A percentile compares a stretch with the other conserved stretches of the same genome.
Evolutionary conservation across 2,329 filamentous ascomycete species (phyloP).

Genomic region (Davidsoniella eucalypti): DNA sequence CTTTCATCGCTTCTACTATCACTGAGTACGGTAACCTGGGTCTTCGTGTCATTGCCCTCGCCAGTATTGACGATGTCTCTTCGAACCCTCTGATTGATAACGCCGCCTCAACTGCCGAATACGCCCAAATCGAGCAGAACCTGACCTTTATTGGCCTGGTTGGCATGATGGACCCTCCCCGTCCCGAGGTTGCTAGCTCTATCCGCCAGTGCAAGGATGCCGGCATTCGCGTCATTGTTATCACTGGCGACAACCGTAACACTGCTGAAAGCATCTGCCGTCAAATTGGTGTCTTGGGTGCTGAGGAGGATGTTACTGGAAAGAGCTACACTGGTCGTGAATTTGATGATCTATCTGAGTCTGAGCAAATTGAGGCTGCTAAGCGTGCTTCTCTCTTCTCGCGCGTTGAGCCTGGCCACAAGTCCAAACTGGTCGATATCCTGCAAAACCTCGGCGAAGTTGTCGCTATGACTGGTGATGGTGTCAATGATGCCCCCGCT

Average conservation of each 20-base stretch:
- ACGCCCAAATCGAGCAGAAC: conserved; percentile 74
- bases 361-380: conserved; percentile 69
- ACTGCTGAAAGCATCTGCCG: conserved; percentile 96
- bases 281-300: conserved; percentile 83
- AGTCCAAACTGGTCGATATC: conserved; percentile 93
- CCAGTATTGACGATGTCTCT: conserved; percentile 61
- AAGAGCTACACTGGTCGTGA: conserved; percentile 94
- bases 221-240: conserved; percentile 92
- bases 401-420: conserved; percentile 86
- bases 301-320: conserved; percentile 64
- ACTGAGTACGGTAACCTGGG: conserved; percentile 82
- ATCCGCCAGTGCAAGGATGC: conserved; percentile 82
- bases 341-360: conserved; percentile 69
- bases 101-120: conserved; percentile 72
- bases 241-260: conserved; percentile 95
- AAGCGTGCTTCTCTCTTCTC: conserved; percentile 85
- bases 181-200: conserved; percentile 73
- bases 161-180: conserved; percentile 91
- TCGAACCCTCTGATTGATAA: conserved; percentile 51
- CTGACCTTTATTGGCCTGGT: conserved; percentile 90
- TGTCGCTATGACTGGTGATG: conserved; percentile 97
- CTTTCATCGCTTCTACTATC: conserved; percentile 61
- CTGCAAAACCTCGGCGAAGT: conserved; percentile 87
- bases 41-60: conserved; percentile 86
- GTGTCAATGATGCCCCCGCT: conserved; percentile 94